These are phyloP conservation scores for Kwoniella europaea DNA, from an alignment of 768 basidiomycete species.

Conservation along the genomic window DNA sequence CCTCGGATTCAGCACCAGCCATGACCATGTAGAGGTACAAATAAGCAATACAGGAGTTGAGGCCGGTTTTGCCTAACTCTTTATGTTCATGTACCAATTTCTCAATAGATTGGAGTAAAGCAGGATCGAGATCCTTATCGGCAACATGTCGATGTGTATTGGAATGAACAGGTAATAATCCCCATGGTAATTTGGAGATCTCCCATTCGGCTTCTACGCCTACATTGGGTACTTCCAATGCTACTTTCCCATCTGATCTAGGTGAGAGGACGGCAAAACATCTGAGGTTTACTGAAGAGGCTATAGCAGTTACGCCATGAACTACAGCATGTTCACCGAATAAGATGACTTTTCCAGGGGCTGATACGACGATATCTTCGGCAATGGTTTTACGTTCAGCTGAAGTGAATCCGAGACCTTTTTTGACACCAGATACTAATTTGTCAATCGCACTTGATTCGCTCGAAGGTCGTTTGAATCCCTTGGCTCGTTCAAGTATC, in stretches of 20 bases:
- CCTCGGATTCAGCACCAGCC: constrained; percentile 62
- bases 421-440: constrained; percentile 45
- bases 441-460: constrained; percentile 32
- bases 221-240: constrained; percentile 79
- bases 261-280: constrained; percentile 86
- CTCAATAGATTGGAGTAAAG: constrained; percentile 74
- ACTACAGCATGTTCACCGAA: constrained; percentile 99
- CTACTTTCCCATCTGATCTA: constrained; percentile 72
- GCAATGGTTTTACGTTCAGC: constrained; percentile 32
- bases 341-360: constrained; percentile 95
- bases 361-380: constrained; percentile 71
- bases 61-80: constrained; percentile 55
- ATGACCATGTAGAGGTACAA: constrained; percentile 91
- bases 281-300: constrained; percentile 91
- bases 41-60: constrained; percentile 72
- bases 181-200: constrained; percentile 61
- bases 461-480: constrained; percentile 46
- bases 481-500: constrained; percentile 53
- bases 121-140: constrained; percentile 71
- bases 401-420: constrained; percentile 36
- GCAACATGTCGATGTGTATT: constrained; percentile 60
- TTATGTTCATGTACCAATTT: constrained; percentile 50
- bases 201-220: constrained; percentile 76
- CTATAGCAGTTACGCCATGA: constrained; percentile 92
- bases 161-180: constrained; percentile 53